phyloP scores from a whole-genome alignment of 2,329 filamentous ascomycete species.

The Alternaria viburni region DNA sequence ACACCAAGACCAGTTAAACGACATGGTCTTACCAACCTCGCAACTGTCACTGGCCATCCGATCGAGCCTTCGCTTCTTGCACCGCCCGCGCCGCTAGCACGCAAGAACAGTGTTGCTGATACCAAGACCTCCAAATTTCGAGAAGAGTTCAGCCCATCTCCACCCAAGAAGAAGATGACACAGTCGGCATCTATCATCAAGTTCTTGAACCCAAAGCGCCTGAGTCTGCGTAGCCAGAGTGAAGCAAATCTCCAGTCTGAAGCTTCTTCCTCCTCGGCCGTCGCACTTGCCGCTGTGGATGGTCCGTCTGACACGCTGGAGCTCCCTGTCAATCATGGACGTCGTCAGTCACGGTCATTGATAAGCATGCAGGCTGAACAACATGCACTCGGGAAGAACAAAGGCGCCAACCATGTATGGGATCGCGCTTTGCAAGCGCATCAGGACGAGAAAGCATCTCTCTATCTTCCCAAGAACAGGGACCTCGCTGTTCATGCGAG shows the following conservation, averaged over 20 bases:
- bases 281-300: conserved; percentile 18
- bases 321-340: conserved; percentile 21
- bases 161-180: conserved; percentile 32
- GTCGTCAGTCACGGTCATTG: conserved; percentile 39
- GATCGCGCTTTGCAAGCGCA: conserved; percentile 45
- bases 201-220: conserved; percentile 38
- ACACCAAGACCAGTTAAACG: conserved; percentile 26
- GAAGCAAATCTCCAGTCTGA: conserved; percentile 31
- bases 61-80: conserved; percentile 1
- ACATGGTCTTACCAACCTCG: conserved; percentile 15
- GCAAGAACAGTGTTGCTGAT: conserved; percentile 39
- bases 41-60: background rate
- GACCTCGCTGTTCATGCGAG: conserved; percentile 32
- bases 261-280: background rate
- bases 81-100: conserved; percentile 12
- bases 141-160: conserved; percentile 45
- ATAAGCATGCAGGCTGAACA: conserved; percentile 39
- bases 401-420: conserved; percentile 40
- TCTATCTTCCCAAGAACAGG: conserved; percentile 44
- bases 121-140: conserved; percentile 45
- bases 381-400: conserved; percentile 28
- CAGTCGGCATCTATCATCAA: conserved; percentile 38
- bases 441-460: conserved; percentile 42
- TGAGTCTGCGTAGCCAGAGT: conserved; percentile 40
- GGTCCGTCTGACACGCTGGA: conserved; percentile 26